Evolutionary conservation across 768 basidiomycete genomes (phyloP), one percentile per base, ranked within the genome.

Genomic region (Collybia sordida): DNA sequence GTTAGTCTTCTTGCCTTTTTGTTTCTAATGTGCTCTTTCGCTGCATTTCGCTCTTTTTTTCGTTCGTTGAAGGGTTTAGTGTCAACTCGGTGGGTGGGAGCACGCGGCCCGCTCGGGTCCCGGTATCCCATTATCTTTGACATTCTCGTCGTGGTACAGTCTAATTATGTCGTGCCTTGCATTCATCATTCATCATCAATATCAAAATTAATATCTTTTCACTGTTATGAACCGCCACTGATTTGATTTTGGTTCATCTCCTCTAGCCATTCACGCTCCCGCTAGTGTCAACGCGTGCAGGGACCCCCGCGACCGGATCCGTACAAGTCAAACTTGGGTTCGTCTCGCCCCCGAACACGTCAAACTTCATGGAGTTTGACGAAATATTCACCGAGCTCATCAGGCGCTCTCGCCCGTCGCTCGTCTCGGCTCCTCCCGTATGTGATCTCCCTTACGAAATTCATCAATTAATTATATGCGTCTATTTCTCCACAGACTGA

Each of bases 341-440:
- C 50, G 69, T 75, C 14, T 53, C 62, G 1, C 80, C 65, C 67
- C 67, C 79, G 2, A 77, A 79, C 24, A 60, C 74, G 0, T 59
- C 69, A 3, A 62, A 68, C 11, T 64, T 71, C n/a, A 66, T 82
- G 55, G 69, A 79, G 41, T 85, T 80, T 47, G 75, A 76, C n/a
- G 81, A 79, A 35, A 72, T 89, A 22, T 89, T 83, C 62, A 60
- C 62, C 0, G 82, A 89, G 45, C 73, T 91, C 11, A 67, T 82
- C 47, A 86, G 81, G 61, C 76, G 80, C 27, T 80, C 85, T 0
- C 73, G 82, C 17, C 82, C 82, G 2, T 82, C 82, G 19, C 72
- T 93, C 3, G 83, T 88, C 11, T 87, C 88, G 35, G 85, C 85
- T 1, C 88, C 90, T 6, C 89, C 92, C 1, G 90, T 90, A 59